A percentile compares a stretch with the other conserved stretches of the same genome.
These are phyloP conservation scores for Dictyostelium firmibasis DNA, from an alignment of 78 protist species.

Conservation along the genomic window DNA sequence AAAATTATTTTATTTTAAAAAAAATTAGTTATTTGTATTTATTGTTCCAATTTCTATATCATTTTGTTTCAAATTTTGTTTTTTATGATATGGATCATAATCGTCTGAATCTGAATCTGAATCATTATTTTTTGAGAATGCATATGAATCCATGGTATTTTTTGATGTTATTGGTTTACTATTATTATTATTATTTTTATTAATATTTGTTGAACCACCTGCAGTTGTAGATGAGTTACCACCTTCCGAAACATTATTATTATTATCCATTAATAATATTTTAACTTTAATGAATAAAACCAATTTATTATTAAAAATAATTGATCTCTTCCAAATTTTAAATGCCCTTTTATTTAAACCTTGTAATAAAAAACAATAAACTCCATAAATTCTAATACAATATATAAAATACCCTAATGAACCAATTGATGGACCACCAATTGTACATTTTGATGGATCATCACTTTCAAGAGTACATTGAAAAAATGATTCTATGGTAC, in stretches of 20 bases:
- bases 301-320: conserved; percentile 20
- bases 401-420: conserved; percentile 24
- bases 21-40: neutral
- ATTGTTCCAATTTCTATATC: neutral
- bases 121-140: neutral
- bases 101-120: neutral
- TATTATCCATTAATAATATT: neutral
- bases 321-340: conserved; percentile 34
- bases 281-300: neutral
- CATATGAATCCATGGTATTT: neutral
- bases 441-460: neutral
- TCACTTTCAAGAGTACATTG: neutral
- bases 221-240: neutral
- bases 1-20: too few relatives aligned
- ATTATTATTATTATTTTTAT: neutral
- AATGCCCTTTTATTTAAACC: conserved; percentile 22
- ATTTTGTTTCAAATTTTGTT: neutral
- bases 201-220: neutral
- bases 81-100: neutral
- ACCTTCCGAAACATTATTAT: neutral
- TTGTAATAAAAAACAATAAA: conserved; percentile 23
- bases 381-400: conserved; percentile 44
- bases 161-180: neutral
- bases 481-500: neutral
- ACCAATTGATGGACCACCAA: conserved; percentile 31